phyloP scores from a whole-genome alignment of 139 green algal genomes.

The Chlamydomonas urium region DNA sequence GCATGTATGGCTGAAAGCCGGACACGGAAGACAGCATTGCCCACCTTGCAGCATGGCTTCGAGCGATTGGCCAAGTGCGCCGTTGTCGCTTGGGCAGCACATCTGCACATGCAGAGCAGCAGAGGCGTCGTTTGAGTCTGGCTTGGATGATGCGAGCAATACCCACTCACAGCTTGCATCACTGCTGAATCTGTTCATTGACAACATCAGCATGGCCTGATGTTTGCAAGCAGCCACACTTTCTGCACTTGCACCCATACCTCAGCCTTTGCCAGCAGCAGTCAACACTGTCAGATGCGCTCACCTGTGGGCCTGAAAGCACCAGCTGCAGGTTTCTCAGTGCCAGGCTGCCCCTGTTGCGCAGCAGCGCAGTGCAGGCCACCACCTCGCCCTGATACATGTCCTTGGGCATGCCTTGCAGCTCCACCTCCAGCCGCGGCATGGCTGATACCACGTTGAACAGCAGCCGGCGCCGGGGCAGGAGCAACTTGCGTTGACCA shows the following conservation, averaged over 20 bases:
- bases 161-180: too few species aligned
- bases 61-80: not conserved
- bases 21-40: not conserved
- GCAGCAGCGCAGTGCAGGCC: conserved; percentile 22
- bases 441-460: conserved; percentile 55
- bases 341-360: conserved; percentile 39
- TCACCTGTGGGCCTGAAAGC: conserved; percentile 31
- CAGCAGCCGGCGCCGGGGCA: conserved; percentile 42
- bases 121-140: too few species aligned
- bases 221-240: not conserved
- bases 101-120: not conserved
- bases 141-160: too few species aligned
- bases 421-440: conserved; percentile 54
- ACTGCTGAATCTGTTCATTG: too few species aligned
- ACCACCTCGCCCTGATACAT: conserved; percentile 45
- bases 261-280: not conserved
- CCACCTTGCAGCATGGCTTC: conserved; percentile 5
- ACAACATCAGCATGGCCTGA: not conserved
- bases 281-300: not conserved
- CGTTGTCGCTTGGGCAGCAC: not conserved
- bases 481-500: conserved; percentile 41
- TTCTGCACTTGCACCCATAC: not conserved
- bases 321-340: conserved; percentile 40
- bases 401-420: conserved; percentile 26
- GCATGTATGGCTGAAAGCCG: not conserved